These are phyloP conservation scores for Phtheirospermum japonicum DNA, from an alignment of 257 asterid species.

Conservation along the genomic window DNA sequence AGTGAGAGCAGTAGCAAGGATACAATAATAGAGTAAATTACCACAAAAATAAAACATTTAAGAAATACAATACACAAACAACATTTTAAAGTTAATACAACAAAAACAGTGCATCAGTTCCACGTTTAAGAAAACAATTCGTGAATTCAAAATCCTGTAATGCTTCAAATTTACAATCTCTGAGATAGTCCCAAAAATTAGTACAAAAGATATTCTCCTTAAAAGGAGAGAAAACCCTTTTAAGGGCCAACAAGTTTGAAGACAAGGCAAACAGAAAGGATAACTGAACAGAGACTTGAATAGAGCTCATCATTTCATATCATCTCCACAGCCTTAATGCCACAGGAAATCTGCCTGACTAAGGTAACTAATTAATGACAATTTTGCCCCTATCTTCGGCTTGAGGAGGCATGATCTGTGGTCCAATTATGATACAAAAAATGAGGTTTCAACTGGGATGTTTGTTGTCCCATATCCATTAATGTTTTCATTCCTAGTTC, in stretches of 20 bases:
- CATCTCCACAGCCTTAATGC: slow-evolving; percentile 23
- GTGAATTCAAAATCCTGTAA: neutral
- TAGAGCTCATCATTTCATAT: neutral
- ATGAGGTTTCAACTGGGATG: too few species aligned
- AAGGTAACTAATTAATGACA: too few species aligned
- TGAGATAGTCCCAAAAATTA: slow-evolving; percentile 5
- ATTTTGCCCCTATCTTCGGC: too few species aligned
- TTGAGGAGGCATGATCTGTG: too few species aligned
- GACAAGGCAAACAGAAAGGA: neutral
- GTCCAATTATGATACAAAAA: too few species aligned
- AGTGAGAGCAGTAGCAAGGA: slow-evolving; percentile 2
- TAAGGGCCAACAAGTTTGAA: neutral
- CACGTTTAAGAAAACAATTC: neutral
- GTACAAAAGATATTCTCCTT: neutral
- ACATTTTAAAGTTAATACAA: neutral
- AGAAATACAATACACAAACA: too few species aligned
- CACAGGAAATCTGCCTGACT: neutral
- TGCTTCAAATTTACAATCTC: slow-evolving; percentile 1
- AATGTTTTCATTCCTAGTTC: too few species aligned
- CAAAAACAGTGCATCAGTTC: neutral
- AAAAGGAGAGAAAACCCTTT: neutral
- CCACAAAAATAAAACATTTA: neutral
- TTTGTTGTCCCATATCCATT: too few species aligned
- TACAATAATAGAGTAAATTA: too few species aligned
- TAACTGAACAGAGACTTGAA: neutral